These are phyloP conservation scores for Cyclospora cayetanensis DNA, from an alignment of 169 alveolate genomes.

Conservation along the genomic window DNA sequence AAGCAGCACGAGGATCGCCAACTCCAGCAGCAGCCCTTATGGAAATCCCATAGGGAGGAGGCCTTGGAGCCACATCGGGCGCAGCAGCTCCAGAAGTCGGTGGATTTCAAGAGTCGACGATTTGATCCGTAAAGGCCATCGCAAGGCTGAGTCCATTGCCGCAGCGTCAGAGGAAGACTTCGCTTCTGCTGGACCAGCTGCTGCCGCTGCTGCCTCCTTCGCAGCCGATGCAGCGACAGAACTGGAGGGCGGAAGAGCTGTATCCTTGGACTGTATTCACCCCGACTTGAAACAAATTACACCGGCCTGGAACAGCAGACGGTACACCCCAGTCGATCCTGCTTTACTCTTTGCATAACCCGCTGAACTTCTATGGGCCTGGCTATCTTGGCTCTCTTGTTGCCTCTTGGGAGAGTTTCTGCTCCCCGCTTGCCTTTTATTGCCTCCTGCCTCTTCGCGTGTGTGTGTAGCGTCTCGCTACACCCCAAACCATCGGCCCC, in stretches of 20 bases:
- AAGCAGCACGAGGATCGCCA: neutral
- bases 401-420: too few species aligned
- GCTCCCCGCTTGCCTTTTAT: too few species aligned
- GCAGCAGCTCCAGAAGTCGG: conserved; percentile 6
- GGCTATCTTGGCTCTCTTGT: too few species aligned
- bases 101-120: neutral
- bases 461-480: too few species aligned
- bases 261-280: neutral
- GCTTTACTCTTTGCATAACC: too few species aligned
- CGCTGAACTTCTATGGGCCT: too few species aligned
- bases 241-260: neutral
- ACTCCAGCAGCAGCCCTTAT: neutral
- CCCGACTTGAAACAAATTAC: neutral
- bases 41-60: neutral
- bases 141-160: neutral
- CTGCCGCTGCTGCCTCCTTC: neutral
- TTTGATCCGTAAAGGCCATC: neutral
- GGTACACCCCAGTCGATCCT: neutral
- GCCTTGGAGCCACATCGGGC: neutral
- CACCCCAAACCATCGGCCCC: too few species aligned
- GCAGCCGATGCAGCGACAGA: conserved; percentile 15
- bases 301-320: conserved; percentile 47
- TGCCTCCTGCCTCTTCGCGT: too few species aligned
- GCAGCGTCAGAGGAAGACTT: neutral
- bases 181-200: conserved; percentile 19